These are phyloP conservation scores for Fusarium floridanum DNA, from an alignment of 2,329 filamentous ascomycete species.

Conservation along the genomic window DNA sequence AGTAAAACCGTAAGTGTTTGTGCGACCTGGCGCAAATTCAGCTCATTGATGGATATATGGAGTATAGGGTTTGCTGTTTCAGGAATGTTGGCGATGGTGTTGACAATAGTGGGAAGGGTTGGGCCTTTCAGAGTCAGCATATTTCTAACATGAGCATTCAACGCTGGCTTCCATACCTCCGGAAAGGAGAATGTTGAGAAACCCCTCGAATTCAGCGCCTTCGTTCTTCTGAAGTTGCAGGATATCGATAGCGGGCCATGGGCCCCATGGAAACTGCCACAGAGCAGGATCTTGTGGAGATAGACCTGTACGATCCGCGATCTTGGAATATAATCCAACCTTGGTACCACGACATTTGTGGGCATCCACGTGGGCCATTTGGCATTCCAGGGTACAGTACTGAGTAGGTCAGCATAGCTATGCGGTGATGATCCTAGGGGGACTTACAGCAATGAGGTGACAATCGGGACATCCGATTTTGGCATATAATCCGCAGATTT, in stretches of 20 bases:
- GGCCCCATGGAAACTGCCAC: constrained; percentile 26
- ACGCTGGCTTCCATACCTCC: constrained; percentile 32
- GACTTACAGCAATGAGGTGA: constrained; percentile 37
- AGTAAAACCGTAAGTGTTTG: constrained; percentile 26
- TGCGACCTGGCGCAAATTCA: neutral
- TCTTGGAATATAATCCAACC: neutral
- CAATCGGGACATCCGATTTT: constrained; percentile 34
- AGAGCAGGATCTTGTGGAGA: neutral
- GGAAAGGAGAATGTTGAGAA: constrained; percentile 38
- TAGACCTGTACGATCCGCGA: neutral
- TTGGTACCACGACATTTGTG: constrained; percentile 19
- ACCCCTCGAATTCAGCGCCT: constrained; percentile 36
- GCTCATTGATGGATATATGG: constrained; percentile 24
- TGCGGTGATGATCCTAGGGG: no score
- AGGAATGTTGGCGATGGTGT: constrained; percentile 40
- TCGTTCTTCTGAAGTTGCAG: constrained; percentile 46
- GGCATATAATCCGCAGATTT: constrained; percentile 11
- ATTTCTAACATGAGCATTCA: neutral
- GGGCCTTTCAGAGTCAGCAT: constrained; percentile 25
- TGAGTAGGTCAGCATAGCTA: constrained; percentile 20
- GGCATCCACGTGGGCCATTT: constrained; percentile 7
- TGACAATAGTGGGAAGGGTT: constrained; percentile 44
- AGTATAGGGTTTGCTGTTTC: constrained; percentile 30
- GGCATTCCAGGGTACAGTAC: constrained; percentile 44
- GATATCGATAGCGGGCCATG: constrained; percentile 42